A percentile compares a stretch with the other conserved stretches of the same genome.
Evolutionary conservation across 2,329 filamentous ascomycete genomes (phyloP).

Genomic region (Rachicladosporium sp.): DNA sequence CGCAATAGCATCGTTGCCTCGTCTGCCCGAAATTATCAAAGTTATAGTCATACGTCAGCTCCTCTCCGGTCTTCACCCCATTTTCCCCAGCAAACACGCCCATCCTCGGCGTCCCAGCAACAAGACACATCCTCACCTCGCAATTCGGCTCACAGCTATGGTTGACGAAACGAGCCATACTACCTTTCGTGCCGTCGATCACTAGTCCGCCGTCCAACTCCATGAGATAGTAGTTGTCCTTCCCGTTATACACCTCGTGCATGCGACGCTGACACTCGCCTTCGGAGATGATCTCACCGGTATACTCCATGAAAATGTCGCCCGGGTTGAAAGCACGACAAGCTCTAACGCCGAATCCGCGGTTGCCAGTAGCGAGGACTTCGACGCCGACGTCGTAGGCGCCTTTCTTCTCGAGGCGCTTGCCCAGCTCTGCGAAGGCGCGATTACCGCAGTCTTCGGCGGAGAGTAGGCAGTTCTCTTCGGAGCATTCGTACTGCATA

Average conservation of each 20-base stretch:
- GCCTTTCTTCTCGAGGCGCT: slow-evolving; percentile 60
- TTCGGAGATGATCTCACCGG: slow-evolving; percentile 93
- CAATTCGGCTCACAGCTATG: slow-evolving; percentile 96
- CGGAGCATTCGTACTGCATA: slow-evolving; percentile 96
- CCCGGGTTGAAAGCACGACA: slow-evolving; percentile 77
- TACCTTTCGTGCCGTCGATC: slow-evolving; percentile 90
- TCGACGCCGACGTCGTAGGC: slow-evolving; percentile 90
- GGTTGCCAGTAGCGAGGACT: slow-evolving; percentile 78
- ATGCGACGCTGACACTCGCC: slow-evolving; percentile 87
- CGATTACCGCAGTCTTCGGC: slow-evolving; percentile 70
- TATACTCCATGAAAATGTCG: slow-evolving; percentile 97
- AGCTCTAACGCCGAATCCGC: slow-evolving; percentile 82
- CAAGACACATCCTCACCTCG: slow-evolving; percentile 67
- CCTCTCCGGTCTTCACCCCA: slow-evolving; percentile 87
- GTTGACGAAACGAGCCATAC: slow-evolving; percentile 94
- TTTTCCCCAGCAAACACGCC: slow-evolving; percentile 84
- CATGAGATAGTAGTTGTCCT: slow-evolving; percentile 98
- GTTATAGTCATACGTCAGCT: slow-evolving; percentile 87
- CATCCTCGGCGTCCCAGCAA: slow-evolving; percentile 59
- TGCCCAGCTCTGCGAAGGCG: slow-evolving; percentile 67
- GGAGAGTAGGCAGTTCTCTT: slow-evolving; percentile 72
- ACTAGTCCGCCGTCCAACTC: slow-evolving; percentile 98
- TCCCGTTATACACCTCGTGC: slow-evolving; percentile 86
- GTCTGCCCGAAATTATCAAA: slow-evolving; percentile 39
- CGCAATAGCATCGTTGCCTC: slow-evolving; percentile 48